Base-by-base conservation (phyloP, 768 basidiomycete species). In the Suillus decipiens region DNA sequence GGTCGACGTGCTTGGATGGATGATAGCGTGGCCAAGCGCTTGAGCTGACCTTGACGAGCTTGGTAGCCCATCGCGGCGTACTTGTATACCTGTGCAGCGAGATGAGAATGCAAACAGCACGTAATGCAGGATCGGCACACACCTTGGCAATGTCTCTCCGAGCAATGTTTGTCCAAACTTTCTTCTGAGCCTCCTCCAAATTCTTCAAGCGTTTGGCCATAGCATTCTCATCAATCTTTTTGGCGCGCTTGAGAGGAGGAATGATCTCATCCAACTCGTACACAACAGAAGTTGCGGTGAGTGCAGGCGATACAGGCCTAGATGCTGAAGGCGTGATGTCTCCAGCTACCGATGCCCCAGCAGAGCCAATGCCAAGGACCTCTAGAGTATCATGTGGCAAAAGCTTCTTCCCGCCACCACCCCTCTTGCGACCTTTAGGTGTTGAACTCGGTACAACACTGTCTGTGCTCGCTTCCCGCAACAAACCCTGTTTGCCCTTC, bases 131-230 rank as follows among this genome's bases (percentile, higher is more conserved):
- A 17, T 12, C 41, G 34, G 47, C 39, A 62, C 76, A 63, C 67
- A 90, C 95, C 82, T 92, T 95, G 34, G 89, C 87, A 54, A 96
- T 86, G 68, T 96, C 95, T 68, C 87, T 82, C 66, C 86, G 82
- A 1, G 93, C 95, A 56, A 96, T 95, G 68, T 89, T 92, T 24
- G 87, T 88, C 95, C 95, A 96, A 10, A 94, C 89, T 76, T 93
- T 95, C 63, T 85, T 83, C 77, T 95, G 94, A 0, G 89, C 81
- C 68, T 95, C 95, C 71, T 94, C 93, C 36, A 95, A 72, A 7
- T 86, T 81, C 73, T 87, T 89, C 63, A 93, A 80, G 45, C 93
- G 86, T 71, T 92, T 92, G 31, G 84, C 73, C 83, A 90, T 89
- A 3, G 85, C 82, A 61, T 74, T 78, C 53, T 89, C 89, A 61